A percentile compares a stretch with the other conserved stretches of the same genome.
Evolutionary conservation across 2,329 filamentous ascomycete species (phyloP).

Genomic region (Chaetomium globosum): DNA sequence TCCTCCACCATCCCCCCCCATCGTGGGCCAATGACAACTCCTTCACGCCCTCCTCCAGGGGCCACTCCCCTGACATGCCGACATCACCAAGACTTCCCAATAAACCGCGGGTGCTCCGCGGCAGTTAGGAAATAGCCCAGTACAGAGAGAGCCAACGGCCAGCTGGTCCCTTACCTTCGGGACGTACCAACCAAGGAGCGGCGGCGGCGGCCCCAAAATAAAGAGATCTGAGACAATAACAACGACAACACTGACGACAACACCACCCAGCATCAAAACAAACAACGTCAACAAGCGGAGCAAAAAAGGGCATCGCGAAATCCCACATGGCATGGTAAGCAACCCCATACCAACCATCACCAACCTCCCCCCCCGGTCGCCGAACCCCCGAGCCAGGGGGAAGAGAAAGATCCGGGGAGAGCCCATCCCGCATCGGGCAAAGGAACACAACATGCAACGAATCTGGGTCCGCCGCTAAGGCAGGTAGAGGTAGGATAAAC

Average conservation of each 20-base stretch:
- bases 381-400: background rate
- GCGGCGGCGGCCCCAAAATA: background rate
- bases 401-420: too few relatives aligned
- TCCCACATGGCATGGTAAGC: background rate
- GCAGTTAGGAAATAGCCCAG: background rate
- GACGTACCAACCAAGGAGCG: background rate
- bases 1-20: background rate
- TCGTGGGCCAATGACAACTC: conserved; percentile 9
- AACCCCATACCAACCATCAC: background rate
- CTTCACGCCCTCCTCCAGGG: background rate
- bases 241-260: background rate
- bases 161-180: conserved; percentile 15
- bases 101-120: background rate
- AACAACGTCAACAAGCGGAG: background rate
- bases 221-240: conserved; percentile 8
- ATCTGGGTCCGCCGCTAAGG: background rate
- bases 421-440: background rate
- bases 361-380: background rate
- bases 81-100: background rate
- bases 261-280: background rate
- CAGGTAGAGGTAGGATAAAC: background rate
- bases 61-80: background rate
- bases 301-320: background rate
- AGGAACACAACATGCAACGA: background rate
- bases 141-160: conserved; percentile 1